Conservation (phyloP, 306 rosid genomes). For the Erythrophleum fordii region DNA sequence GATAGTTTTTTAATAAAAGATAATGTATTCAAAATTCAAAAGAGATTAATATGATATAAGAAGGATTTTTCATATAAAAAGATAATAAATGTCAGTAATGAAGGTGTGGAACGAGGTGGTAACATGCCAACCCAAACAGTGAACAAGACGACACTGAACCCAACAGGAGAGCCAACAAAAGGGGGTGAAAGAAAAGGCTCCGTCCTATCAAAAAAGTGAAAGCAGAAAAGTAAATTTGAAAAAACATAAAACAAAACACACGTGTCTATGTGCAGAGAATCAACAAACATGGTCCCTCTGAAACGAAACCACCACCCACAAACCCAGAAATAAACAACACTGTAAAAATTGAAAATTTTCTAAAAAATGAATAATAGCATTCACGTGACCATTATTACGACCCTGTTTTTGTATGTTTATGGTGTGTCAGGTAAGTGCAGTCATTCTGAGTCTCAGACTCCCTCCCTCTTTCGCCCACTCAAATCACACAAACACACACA, state of each 20-base stretch:
- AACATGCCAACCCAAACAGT: not conserved
- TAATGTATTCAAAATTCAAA: too few species aligned
- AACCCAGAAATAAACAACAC: not conserved
- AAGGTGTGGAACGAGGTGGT: not conserved
- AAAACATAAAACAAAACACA: not conserved
- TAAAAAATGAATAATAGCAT: not conserved
- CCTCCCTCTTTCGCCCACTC: slow-evolving; percentile 35
- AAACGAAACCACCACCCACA: not conserved
- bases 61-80: too few species aligned
- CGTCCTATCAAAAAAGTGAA: slow-evolving; percentile 38
- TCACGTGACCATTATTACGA: slow-evolving; percentile 56
- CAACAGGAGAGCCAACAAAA: slow-evolving; percentile 22
- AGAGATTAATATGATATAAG: too few species aligned
- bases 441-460: slow-evolving; percentile 44
- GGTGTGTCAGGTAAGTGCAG: slow-evolving; percentile 43
- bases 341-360: rapidly evolving
- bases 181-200: slow-evolving; percentile 33
- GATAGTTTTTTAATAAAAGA: too few species aligned
- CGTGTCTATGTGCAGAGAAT: slow-evolving; percentile 40
- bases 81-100: not conserved
- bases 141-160: not conserved
- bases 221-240: slow-evolving; percentile 9
- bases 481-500: not conserved
- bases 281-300: slow-evolving; percentile 7
- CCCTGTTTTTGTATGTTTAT: slow-evolving; percentile 40